These are phyloP conservation scores for Tricholoma terreum DNA, from an alignment of 768 basidiomycete species.

Conservation along the genomic window DNA sequence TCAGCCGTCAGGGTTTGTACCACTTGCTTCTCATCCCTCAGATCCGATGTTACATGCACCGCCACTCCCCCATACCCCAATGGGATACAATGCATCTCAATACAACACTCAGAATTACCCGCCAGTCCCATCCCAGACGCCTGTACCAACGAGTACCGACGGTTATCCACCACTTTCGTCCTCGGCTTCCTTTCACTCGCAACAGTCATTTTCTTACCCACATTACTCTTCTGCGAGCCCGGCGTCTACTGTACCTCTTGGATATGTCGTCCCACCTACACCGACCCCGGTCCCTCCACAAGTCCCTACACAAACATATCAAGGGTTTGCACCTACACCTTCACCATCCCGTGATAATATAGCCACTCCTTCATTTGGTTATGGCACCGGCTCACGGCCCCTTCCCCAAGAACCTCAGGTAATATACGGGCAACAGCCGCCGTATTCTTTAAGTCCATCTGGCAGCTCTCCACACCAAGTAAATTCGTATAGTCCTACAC, in stretches of 20 bases:
- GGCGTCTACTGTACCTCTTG: slow-evolving; percentile 35
- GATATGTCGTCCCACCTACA: slow-evolving; percentile 30
- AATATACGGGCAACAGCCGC: slow-evolving; percentile 30
- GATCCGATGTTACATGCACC: slow-evolving; percentile 14
- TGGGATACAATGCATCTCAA: slow-evolving; percentile 33
- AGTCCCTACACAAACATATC: slow-evolving; percentile 33
- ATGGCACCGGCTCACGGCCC: slow-evolving; percentile 38
- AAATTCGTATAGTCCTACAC: slow-evolving; percentile 26
- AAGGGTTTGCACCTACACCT: slow-evolving; percentile 29
- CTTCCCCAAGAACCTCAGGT: slow-evolving; percentile 45
- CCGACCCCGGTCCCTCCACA: slow-evolving; percentile 31
- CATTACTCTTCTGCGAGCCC: slow-evolving; percentile 35
- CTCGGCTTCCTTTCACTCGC: slow-evolving; percentile 37
- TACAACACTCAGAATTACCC: slow-evolving; percentile 31
- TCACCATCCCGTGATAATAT: slow-evolving; percentile 34
- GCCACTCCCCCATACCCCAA: slow-evolving; percentile 12
- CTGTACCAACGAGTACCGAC: slow-evolving; percentile 17
- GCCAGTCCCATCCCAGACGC: slow-evolving; percentile 26
- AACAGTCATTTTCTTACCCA: slow-evolving; percentile 37
- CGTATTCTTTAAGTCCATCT: slow-evolving; percentile 29
- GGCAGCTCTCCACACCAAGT: slow-evolving; percentile 19
- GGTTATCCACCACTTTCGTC: slow-evolving; percentile 26
- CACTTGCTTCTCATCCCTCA: slow-evolving; percentile 43
- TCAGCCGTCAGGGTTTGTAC: slow-evolving; percentile 37
- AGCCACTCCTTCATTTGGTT: slow-evolving; percentile 25